Base-by-base conservation (phyloP, 306 rosid species). In the Potentilla sterilis region DNA sequence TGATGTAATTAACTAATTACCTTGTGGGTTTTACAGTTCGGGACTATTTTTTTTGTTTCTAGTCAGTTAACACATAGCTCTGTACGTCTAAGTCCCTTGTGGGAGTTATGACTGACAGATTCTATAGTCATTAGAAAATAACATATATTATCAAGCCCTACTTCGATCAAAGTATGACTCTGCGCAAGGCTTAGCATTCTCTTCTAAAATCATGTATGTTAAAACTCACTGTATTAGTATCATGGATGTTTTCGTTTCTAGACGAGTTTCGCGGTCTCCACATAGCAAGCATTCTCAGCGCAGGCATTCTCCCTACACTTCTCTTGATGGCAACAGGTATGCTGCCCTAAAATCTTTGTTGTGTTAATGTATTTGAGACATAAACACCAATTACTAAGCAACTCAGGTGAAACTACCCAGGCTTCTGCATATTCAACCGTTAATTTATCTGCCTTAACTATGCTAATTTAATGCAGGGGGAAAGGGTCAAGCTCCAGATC, bases 211-310 rank as follows among this genome's bases (percentile, higher is more conserved):
- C 82, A 75, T 70, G 80, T 80, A 62, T 81, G 77, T 82, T 82
- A 82, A 28, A 89, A 85, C 97, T 96, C 87, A 90, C 93, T 85
- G 83, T 87, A 87, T 84, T 82, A 90, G 97, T 89, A 89, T 89
- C 90, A 91, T 92, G 92, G 89, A 75, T 85, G 81, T 80, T 92
- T 92, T 87, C 88, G 84, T 92, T 96, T 96, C 88, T 96, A 96
- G 99, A 96, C 99, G 89, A 89, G 91, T 96, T 89, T 96, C 89
- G 94, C 89, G 97, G 98, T 96, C 99, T 81, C 99, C 98, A 69
- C 92, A 88, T 96, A 92, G 97, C 99, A 96, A 96, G 99, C 98
- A 88, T 91, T 89, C 97, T 81, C 99, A 92, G 86, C 94, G 90
- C 96, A 89, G 97, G 92, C 99, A 90, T 92, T 96, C 99, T 86